Evolutionary conservation across 768 basidiomycete species (phyloP).

Genomic region (Termitomyces sp.): DNA sequence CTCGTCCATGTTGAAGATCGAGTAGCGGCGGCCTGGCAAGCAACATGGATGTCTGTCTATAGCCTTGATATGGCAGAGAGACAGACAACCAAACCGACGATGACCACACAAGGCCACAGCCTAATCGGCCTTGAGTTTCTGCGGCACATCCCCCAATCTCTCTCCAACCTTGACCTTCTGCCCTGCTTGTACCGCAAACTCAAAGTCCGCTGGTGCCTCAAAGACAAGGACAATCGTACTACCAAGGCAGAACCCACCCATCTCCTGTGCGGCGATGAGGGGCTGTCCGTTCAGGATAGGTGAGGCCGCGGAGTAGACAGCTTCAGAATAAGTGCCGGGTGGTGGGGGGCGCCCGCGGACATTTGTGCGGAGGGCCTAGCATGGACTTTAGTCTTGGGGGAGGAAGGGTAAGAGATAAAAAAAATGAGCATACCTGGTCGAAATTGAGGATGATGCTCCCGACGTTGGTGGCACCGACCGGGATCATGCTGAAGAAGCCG

Average conservation of each 20-base stretch:
- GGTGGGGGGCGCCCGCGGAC: constrained; percentile 69
- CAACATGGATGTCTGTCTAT: not conserved
- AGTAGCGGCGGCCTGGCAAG: not conserved
- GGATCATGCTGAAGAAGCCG: constrained; percentile 97
- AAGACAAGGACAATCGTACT: constrained; percentile 97
- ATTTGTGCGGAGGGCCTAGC: constrained; percentile 84
- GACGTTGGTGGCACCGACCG: constrained; percentile 98
- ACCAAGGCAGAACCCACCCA: constrained; percentile 96
- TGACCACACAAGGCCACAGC: no score
- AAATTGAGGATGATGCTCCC: constrained; percentile 96
- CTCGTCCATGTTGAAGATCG: constrained; percentile 25
- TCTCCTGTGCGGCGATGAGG: constrained; percentile 83
- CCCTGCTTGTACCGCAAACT: constrained; percentile 72
- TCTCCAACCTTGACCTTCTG: constrained; percentile 89
- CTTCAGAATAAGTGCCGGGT: constrained; percentile 87
- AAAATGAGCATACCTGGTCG: constrained; percentile 56
- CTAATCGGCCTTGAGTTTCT: constrained; percentile 26
- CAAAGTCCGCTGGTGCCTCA: constrained; percentile 85
- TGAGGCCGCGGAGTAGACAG: constrained; percentile 84
- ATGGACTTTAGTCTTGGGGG: not conserved
- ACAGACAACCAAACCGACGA: not conserved
- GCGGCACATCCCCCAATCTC: constrained; percentile 59
- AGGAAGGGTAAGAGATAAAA: not conserved
- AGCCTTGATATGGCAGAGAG: not conserved
- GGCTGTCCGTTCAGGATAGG: constrained; percentile 86